phyloP scores from a whole-genome alignment of 2,329 filamentous ascomycete species.

The Ophiostoma himal-ulmi region DNA sequence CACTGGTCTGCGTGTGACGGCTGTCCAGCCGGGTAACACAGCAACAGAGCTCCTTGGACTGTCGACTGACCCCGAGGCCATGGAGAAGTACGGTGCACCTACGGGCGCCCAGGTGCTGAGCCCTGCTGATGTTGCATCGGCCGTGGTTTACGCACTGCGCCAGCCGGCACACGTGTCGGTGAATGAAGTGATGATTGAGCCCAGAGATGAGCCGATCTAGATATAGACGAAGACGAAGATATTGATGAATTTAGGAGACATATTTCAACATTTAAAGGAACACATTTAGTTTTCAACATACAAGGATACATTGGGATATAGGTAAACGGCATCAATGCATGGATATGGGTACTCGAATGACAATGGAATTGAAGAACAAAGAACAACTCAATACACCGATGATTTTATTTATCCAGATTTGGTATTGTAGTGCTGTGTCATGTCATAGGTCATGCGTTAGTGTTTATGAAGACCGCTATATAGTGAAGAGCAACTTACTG shows the following conservation, averaged over 20 bases:
- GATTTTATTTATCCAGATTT: neutral
- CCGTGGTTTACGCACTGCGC: conserved; percentile 67
- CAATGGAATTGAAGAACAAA: neutral
- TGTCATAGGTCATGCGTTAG: neutral
- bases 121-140: conserved; percentile 63
- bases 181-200: conserved; percentile 75
- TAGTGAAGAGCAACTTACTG: neutral
- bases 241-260: neutral
- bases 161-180: conserved; percentile 72
- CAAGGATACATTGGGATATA: neutral
- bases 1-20: conserved; percentile 64
- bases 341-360: neutral
- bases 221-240: neutral
- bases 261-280: neutral
- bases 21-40: conserved; percentile 71
- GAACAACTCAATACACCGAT: neutral
- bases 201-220: conserved; percentile 67
- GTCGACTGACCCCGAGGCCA: conserved; percentile 68
- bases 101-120: conserved; percentile 70
- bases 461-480: neutral
- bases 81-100: conserved; percentile 73
- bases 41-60: conserved; percentile 67
- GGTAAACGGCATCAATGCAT: neutral
- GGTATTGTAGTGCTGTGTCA: neutral
- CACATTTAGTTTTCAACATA: conserved; percentile 2